These are phyloP conservation scores for Cyberlindnera nakhonratchasimensis DNA, from an alignment of 805 yeast genomes.

Conservation along the genomic window DNA sequence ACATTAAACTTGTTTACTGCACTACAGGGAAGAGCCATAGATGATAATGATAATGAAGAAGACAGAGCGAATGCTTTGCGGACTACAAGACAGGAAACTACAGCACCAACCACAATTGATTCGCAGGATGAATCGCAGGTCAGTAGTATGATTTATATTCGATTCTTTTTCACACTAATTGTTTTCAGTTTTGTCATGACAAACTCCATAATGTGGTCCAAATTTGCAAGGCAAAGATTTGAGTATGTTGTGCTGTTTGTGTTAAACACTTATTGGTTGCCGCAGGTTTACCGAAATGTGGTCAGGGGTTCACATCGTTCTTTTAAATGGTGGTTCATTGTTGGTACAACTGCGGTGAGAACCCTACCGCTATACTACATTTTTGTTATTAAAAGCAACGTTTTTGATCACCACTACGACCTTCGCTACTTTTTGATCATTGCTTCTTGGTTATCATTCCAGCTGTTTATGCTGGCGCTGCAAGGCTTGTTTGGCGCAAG, in stretches of 20 bases:
- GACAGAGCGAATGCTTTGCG: conserved; percentile 14
- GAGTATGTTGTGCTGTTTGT: conserved; percentile 53
- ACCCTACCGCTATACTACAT: conserved; percentile 64
- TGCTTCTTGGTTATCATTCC: conserved; percentile 55
- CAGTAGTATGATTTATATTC: conserved; percentile 53
- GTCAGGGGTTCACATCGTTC: conserved; percentile 64
- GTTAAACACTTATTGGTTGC: conserved; percentile 78
- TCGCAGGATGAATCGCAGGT: conserved; percentile 50
- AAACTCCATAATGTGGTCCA: conserved; percentile 63
- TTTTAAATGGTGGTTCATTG: conserved; percentile 71
- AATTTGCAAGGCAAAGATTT: conserved; percentile 45
- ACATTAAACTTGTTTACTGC: conserved; percentile 64
- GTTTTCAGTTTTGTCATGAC: conserved; percentile 53
- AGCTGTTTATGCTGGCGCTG: conserved; percentile 51
- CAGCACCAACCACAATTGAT: conserved; percentile 7
- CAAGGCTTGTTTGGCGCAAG: conserved; percentile 77
- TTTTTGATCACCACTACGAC: conserved; percentile 69
- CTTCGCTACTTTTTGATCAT: conserved; percentile 44
- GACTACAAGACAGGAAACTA: conserved; percentile 23
- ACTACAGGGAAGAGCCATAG: conserved; percentile 55
- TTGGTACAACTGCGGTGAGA: conserved; percentile 63
- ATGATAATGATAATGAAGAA: conserved; percentile 22
- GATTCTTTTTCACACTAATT: conserved; percentile 53
- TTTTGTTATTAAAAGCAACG: conserved; percentile 48
- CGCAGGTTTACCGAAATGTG: conserved; percentile 80